Conservation (phyloP, 106 monocot genomes). For the Dendrobium officinale region DNA sequence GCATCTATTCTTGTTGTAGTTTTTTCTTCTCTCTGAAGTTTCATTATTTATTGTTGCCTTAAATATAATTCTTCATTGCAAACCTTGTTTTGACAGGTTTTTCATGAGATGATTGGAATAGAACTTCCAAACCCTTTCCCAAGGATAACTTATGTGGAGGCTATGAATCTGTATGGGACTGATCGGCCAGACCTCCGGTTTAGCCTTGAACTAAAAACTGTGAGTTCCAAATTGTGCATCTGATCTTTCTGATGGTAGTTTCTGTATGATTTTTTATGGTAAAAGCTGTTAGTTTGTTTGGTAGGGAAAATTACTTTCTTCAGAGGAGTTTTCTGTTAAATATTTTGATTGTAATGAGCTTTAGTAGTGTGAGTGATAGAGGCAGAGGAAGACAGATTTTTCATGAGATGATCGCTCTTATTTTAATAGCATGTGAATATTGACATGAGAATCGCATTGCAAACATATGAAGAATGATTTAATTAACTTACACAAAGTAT, state of each 20-base stretch:
- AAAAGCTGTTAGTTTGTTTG: background rate
- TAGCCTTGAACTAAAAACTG: conserved; percentile 75
- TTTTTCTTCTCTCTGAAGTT: background rate
- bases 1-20: conserved; percentile 18
- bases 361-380: background rate
- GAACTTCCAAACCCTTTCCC: conserved; percentile 89
- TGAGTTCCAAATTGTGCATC: conserved; percentile 26
- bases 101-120: conserved; percentile 61
- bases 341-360: background rate
- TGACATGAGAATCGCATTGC: too few species aligned
- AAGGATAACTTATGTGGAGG: conserved; percentile 84
- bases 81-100: conserved; percentile 43
- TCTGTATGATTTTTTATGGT: background rate
- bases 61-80: conserved; percentile 6
- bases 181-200: conserved; percentile 95
- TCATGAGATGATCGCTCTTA: too few species aligned
- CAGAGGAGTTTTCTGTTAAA: background rate
- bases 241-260: background rate
- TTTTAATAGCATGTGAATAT: too few species aligned
- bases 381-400: background rate
- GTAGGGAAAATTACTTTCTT: background rate
- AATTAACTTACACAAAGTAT: too few species aligned
- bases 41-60: background rate
- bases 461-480: too few species aligned
- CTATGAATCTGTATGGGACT: conserved; percentile 81